phyloP scores from a whole-genome alignment of 2,329 filamentous ascomycete species.

The Fusarium sp. region DNA sequence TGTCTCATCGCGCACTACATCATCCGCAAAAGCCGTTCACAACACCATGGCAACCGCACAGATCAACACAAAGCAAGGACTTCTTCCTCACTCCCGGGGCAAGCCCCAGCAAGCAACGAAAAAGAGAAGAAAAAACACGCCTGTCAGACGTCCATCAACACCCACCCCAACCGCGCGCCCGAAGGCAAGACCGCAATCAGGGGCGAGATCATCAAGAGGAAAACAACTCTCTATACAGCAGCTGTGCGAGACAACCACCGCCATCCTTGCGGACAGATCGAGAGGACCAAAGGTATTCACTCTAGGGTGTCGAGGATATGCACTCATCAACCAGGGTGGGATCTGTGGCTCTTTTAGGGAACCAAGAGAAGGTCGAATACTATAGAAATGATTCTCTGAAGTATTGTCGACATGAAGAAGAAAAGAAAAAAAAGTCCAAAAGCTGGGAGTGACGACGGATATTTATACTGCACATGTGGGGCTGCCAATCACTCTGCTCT shows the following conservation, averaged over 20 bases:
- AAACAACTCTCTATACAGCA: conserved; percentile 81
- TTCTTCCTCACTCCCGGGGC: conserved; percentile 66
- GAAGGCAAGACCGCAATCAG: conserved; percentile 77
- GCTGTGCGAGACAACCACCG: conserved; percentile 55
- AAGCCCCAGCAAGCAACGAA: conserved; percentile 67
- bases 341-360: conserved; percentile 93
- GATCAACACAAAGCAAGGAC: neutral
- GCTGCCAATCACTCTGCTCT: conserved; percentile 31
- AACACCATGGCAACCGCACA: neutral
- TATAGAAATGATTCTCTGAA: conserved; percentile 97
- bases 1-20: no score
- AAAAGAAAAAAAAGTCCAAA: conserved; percentile 60
- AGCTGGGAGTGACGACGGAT: conserved; percentile 3
- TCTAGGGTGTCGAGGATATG: conserved; percentile 79
- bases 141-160: conserved; percentile 93
- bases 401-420: conserved; percentile 74
- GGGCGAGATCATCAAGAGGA: conserved; percentile 93
- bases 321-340: conserved; percentile 67
- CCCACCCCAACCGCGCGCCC: conserved; percentile 84
- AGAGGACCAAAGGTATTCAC: conserved; percentile 50
- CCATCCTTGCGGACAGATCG: conserved; percentile 64
- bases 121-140: conserved; percentile 64
- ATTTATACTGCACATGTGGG: conserved; percentile 43
- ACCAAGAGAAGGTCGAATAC: conserved; percentile 93
- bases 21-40: accelerated